Percentiles rank a stretch among this genome's conserved stretches.
These are phyloP conservation scores for Turritis glabra DNA, from an alignment of 345 rosid genomes.

Conservation along the genomic window DNA sequence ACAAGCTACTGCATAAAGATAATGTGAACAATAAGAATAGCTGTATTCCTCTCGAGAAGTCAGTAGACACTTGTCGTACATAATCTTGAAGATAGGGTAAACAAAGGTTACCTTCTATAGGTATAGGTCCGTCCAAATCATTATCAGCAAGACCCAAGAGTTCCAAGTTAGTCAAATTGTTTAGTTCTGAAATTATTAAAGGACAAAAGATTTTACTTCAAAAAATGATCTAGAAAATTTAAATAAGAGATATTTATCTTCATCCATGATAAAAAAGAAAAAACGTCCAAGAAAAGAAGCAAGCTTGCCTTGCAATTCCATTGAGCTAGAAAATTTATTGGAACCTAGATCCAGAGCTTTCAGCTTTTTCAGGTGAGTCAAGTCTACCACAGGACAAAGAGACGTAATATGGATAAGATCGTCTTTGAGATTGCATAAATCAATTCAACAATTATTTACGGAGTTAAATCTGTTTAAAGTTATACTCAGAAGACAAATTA, in stretches of 20 bases:
- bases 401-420: not conserved
- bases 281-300: not conserved
- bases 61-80: not conserved
- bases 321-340: not conserved
- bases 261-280: not conserved
- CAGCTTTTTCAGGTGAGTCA: not conserved
- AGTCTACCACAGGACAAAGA: not conserved
- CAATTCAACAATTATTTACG: not conserved
- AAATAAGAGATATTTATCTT: not conserved
- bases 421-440: not conserved
- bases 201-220: not conserved
- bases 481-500: not conserved
- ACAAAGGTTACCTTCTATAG: not conserved
- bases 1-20: not conserved
- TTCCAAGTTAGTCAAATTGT: not conserved
- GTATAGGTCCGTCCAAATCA: not conserved
- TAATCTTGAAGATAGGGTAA: not conserved
- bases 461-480: not conserved
- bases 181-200: not conserved
- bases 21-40: not conserved
- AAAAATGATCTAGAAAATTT: not conserved
- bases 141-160: not conserved
- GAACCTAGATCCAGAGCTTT: not conserved
- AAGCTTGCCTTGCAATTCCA: constrained; percentile 21
- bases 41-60: not conserved